Evolutionary conservation across 139 green algal species (phyloP).

Genomic region (Chara braunii): DNA sequence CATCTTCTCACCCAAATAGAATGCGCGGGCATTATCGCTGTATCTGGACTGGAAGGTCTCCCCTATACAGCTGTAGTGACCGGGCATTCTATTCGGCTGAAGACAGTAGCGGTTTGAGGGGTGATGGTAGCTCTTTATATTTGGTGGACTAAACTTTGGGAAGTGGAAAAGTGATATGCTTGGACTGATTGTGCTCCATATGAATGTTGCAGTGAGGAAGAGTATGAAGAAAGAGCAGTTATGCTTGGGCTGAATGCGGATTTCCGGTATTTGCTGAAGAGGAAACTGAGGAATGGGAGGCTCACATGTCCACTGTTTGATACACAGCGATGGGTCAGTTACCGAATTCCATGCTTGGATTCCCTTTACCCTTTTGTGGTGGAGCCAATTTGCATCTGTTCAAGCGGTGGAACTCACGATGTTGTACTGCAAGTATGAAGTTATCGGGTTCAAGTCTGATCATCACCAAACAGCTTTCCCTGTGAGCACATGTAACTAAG

Average conservation of each 20-base stretch:
- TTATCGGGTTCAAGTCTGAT: background rate
- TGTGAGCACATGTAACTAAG: too few species aligned
- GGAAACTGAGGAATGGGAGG: constrained; percentile 48
- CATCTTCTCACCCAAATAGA: too few species aligned
- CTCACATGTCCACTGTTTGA: constrained; percentile 75
- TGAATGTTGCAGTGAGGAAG: constrained; percentile 26
- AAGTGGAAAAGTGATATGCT: background rate
- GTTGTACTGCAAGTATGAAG: background rate
- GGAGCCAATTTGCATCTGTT: background rate
- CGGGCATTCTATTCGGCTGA: too few species aligned
- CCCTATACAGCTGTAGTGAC: too few species aligned
- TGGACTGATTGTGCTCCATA: background rate
- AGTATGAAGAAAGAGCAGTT: constrained; percentile 72
- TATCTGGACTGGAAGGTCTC: too few species aligned
- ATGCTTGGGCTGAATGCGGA: constrained; percentile 52
- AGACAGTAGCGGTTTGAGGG: too few species aligned
- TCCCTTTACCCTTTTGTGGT: constrained; percentile 11
- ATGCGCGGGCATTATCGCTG: too few species aligned
- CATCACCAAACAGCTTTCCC: background rate
- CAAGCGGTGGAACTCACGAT: background rate
- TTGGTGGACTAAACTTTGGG: background rate
- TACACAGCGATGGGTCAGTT: constrained; percentile 63
- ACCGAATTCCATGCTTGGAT: background rate
- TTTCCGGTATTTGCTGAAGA: constrained; percentile 48
- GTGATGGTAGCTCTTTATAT: background rate